A percentile compares a stretch with the other conserved stretches of the same genome.
Conservation (phyloP, 2,329 filamentous ascomycete genomes). For the Dryadomyces quercus-mongolicae region DNA sequence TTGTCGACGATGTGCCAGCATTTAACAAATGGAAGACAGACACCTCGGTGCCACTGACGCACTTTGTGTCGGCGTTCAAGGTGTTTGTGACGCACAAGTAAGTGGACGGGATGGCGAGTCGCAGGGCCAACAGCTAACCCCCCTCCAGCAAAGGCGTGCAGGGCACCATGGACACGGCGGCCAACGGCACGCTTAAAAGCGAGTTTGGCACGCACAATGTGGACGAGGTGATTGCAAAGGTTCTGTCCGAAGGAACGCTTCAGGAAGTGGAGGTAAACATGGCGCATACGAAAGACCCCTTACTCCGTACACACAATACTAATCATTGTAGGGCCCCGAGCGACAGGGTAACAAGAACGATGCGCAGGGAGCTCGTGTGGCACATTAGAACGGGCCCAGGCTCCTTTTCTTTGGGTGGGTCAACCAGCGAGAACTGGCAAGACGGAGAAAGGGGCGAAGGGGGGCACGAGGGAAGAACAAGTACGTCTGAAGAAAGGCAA, state of each 20-base stretch:
- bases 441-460: background rate
- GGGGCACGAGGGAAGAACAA: background rate
- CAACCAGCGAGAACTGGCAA: background rate
- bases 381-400: background rate
- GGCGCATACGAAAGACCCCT: too few relatives aligned
- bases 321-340: constrained; percentile 31
- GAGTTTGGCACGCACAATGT: constrained; percentile 77
- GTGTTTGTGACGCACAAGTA: constrained; percentile 85
- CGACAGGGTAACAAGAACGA: constrained; percentile 43
- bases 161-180: constrained; percentile 64
- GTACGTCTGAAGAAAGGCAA: too few relatives aligned
- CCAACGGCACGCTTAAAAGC: constrained; percentile 61
- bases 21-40: constrained; percentile 77
- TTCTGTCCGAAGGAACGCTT: constrained; percentile 62
- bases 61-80: constrained; percentile 82
- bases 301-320: too few relatives aligned
- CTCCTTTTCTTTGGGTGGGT: background rate
- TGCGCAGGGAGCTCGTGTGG: constrained; percentile 24
- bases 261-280: constrained; percentile 47
- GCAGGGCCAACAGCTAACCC: background rate
- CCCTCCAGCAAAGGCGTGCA: constrained; percentile 66
- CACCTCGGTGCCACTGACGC: constrained; percentile 62
- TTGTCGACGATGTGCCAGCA: constrained; percentile 45
- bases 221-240: constrained; percentile 71
- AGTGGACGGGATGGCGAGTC: constrained; percentile 19